Evolutionary conservation across 2,329 filamentous ascomycete species (phyloP).

Genomic region (Fusarium papillatum): DNA sequence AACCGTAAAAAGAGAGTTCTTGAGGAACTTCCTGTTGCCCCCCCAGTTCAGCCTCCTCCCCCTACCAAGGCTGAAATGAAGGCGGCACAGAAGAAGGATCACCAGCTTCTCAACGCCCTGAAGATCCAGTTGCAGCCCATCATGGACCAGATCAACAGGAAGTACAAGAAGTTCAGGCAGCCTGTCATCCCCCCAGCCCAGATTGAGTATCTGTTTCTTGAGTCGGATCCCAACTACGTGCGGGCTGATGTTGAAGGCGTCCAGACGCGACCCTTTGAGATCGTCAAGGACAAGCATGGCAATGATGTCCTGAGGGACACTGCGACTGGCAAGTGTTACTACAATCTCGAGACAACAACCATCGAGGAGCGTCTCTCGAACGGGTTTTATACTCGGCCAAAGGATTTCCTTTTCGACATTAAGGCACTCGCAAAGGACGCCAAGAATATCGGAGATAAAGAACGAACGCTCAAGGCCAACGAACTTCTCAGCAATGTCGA

Average conservation of each 20-base stretch:
- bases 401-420: conserved; percentile 92
- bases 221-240: conserved; percentile 82
- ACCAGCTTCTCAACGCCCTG: conserved; percentile 85
- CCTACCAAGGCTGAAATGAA: conserved; percentile 85
- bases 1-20: conserved; percentile 90
- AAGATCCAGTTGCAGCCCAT: conserved; percentile 93
- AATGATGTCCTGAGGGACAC: conserved; percentile 82
- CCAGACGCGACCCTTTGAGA: conserved; percentile 81
- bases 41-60: conserved; percentile 76
- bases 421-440: conserved; percentile 88
- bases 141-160: conserved; percentile 95
- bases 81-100: conserved; percentile 84
- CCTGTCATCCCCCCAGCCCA: conserved; percentile 81
- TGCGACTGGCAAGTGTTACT: conserved; percentile 86
- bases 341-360: conserved; percentile 92
- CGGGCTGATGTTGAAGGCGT: conserved; percentile 65
- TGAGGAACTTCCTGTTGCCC: conserved; percentile 81
- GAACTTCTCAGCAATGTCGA: conserved; percentile 95
- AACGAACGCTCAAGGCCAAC: conserved; percentile 87
- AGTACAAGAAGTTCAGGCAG: conserved; percentile 89
- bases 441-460: conserved; percentile 84
- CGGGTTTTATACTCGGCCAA: conserved; percentile 92
- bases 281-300: conserved; percentile 84
- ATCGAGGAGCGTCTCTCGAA: conserved; percentile 98
- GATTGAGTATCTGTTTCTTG: conserved; percentile 87